Conservation (phyloP, 2,329 filamentous ascomycete genomes). For the Bimuria novae-zelandiae region DNA sequence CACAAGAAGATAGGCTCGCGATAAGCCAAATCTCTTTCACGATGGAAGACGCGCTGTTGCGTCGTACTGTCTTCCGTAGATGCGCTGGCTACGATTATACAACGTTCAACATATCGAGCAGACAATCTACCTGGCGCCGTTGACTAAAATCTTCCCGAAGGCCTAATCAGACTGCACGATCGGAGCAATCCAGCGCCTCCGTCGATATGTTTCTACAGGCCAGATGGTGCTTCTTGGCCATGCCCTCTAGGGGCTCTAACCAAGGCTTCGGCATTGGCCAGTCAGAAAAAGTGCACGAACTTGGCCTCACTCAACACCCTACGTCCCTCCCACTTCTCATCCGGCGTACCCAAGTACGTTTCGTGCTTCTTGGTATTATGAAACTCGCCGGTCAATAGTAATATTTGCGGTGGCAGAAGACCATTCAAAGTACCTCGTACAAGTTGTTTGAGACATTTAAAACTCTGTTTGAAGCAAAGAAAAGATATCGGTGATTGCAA, state of each 20-base stretch:
- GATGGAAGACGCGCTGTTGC: too few species aligned
- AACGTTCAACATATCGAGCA: too few species aligned
- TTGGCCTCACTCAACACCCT: constrained; percentile 61
- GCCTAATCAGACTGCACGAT: constrained; percentile 6
- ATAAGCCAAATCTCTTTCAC: too few species aligned
- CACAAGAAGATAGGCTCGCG: too few species aligned
- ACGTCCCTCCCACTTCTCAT: constrained; percentile 61
- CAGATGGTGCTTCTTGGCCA: constrained; percentile 5
- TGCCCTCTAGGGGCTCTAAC: constrained; percentile 4
- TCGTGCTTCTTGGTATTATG: constrained; percentile 55
- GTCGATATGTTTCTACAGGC: neutral
- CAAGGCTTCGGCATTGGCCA: constrained; percentile 13
- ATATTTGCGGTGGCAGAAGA: constrained; percentile 59
- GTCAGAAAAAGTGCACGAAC: constrained; percentile 66
- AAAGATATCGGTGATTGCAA: too few species aligned
- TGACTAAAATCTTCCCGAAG: constrained; percentile 5
- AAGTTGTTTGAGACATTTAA: constrained; percentile 67
- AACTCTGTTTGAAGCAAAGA: too few species aligned
- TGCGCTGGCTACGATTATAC: too few species aligned
- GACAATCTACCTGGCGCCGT: neutral
- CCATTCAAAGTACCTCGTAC: constrained; percentile 55
- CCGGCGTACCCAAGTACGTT: constrained; percentile 49
- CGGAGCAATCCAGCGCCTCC: neutral
- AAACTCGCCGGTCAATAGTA: constrained; percentile 63
- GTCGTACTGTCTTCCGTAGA: too few species aligned